Conservation (phyloP, 2,329 filamentous ascomycete genomes). For the Trichoderma guizhouense region DNA sequence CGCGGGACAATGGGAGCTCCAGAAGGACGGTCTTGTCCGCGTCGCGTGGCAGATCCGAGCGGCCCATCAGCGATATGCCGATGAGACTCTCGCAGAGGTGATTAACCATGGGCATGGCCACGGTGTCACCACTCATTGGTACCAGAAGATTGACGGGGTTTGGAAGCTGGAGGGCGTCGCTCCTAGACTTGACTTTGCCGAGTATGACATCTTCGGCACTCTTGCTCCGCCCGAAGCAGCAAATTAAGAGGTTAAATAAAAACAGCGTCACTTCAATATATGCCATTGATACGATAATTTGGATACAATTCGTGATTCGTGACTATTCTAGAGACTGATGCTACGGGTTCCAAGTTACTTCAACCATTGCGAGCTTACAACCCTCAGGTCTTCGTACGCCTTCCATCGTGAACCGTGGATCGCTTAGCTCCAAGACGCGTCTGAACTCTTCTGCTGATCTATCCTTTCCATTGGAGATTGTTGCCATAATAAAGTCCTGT, state of each 20-base stretch:
- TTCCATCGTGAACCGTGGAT: background rate
- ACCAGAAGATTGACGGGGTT: constrained; percentile 54
- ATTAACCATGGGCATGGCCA: constrained; percentile 59
- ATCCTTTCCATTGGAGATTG: background rate
- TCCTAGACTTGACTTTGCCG: constrained; percentile 54
- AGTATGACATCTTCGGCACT: constrained; percentile 42
- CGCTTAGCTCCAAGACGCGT: background rate
- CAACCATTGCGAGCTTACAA: background rate
- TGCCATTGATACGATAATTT: background rate
- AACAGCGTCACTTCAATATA: background rate
- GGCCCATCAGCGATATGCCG: constrained; percentile 59
- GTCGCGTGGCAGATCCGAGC: constrained; percentile 61
- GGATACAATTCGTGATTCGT: background rate
- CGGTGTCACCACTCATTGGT: constrained; percentile 55
- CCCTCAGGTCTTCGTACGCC: background rate
- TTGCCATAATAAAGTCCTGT: background rate
- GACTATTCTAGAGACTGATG: background rate
- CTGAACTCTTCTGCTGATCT: background rate
- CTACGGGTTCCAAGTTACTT: background rate
- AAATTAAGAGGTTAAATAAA: background rate
- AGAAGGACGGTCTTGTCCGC: constrained; percentile 56
- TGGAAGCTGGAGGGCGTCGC: constrained; percentile 60
- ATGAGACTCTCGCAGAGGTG: constrained; percentile 44
- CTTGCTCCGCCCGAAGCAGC: constrained; percentile 7
- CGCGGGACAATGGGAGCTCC: constrained; percentile 53